Conservation (phyloP, 768 basidiomycete species). For the Amanita rimosa region DNA sequence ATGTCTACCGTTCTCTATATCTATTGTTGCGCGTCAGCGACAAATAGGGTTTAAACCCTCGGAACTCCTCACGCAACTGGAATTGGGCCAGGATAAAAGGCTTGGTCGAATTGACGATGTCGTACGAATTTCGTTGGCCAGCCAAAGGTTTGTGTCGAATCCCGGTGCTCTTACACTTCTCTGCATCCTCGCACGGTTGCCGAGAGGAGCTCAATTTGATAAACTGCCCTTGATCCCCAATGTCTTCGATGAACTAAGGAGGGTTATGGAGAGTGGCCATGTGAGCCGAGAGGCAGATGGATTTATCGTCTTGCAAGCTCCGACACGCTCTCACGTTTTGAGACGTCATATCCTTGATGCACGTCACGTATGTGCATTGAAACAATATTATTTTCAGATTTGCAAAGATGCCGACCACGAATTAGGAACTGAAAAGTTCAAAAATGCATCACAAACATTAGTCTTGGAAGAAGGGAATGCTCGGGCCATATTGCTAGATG, state of each 20-base stretch:
- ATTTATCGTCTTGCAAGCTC: background rate
- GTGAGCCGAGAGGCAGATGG: constrained; percentile 2
- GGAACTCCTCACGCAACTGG: background rate
- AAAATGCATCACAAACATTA: background rate
- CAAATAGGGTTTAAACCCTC: background rate
- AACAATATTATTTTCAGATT: constrained; percentile 1
- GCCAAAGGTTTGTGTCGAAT: background rate
- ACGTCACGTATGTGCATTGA: background rate
- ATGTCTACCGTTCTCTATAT: background rate
- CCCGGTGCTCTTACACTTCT: background rate
- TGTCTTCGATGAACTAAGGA: background rate
- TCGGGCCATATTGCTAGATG: background rate
- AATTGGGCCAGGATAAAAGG: background rate
- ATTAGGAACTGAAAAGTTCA: background rate
- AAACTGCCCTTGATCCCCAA: background rate
- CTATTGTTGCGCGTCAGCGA: background rate
- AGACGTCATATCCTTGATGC: background rate
- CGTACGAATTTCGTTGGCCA: background rate
- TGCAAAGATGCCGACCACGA: background rate
- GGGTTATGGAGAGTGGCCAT: background rate
- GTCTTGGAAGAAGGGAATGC: background rate
- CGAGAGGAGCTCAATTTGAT: background rate
- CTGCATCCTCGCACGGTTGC: background rate
- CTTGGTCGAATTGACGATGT: background rate
- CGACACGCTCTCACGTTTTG: background rate